Base-by-base conservation (phyloP, 108 stramenopile genomes). In the Skeletonema menzelii region DNA sequence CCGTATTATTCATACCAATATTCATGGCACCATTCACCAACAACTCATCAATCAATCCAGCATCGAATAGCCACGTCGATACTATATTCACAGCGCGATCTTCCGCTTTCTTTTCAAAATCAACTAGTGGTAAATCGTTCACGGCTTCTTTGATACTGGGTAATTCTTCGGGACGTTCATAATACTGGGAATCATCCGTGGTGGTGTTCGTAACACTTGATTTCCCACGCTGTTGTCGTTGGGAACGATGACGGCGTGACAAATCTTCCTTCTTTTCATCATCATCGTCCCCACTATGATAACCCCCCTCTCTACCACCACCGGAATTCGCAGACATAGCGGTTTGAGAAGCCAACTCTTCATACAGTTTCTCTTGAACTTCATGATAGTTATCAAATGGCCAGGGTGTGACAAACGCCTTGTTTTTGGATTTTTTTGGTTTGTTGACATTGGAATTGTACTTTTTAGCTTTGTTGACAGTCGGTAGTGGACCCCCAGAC, bases 361-460 rank as follows among this genome's bases (percentile, higher is more conserved):
- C 85, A 67, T 95, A 95, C 66, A 83, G 80, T 34, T 75, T 35
- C 63, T 91, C 77, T 73, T 92, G 94, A 11, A 85, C 84, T 46
- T 86, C 70, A 64, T 95, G 91, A 78, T 88, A 95, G 66, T 92
- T 85, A 82, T 95, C 94, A 65, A 86, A 92, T 49, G 94, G 94
- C 94, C 94, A 95, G 0, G 78, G 67, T 32, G 81, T 73, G 17
- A 79, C 69, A 32, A 79, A 59, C 19, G 72, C 67, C 26, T 63
- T 77, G 27, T 40, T 61, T 24, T 59, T 75, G 27, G 28, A 27
- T 49, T 76, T 71, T 34, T 53, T 76, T 26, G 53, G 13, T 49
- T 60, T 64, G 27, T 37, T 60, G 14, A 22, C 65, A 26, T 57
- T 26, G 59, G 46, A 47, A 47, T 47, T 47, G 19, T 47, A 47